Evolutionary conservation across 768 basidiomycete species (phyloP).

Genomic region (Coprinellus micaceus): DNA sequence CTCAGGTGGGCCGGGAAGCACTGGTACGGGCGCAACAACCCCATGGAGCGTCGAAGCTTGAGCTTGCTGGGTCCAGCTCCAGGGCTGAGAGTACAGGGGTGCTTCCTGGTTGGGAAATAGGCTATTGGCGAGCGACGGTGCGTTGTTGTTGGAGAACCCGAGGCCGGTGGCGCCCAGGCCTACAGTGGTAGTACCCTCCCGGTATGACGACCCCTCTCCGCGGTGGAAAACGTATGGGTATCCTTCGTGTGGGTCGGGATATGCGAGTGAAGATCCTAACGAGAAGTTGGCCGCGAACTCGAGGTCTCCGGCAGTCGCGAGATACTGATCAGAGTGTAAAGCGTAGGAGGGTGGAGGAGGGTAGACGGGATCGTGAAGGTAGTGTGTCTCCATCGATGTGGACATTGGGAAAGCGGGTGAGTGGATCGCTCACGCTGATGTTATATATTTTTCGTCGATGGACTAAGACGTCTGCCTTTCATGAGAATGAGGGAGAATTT

Average conservation of each 20-base stretch:
- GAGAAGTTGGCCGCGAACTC: conserved; percentile 41
- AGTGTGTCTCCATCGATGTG: conserved; percentile 36
- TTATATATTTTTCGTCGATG: conserved; percentile 42
- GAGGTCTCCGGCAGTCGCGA: conserved; percentile 30
- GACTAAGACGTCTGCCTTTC: conserved; percentile 37
- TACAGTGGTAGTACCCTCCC: conserved; percentile 8
- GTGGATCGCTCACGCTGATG: conserved; percentile 27
- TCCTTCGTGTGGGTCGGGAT: conserved; percentile 37
- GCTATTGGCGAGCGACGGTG: not conserved
- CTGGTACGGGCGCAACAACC: conserved; percentile 29
- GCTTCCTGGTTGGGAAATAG: conserved; percentile 40
- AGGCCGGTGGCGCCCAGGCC: conserved; percentile 42
- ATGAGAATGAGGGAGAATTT: conserved; percentile 42
- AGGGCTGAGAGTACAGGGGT: conserved; percentile 24
- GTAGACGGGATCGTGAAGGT: conserved; percentile 28
- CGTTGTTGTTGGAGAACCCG: conserved; percentile 34
- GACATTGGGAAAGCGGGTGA: conserved; percentile 32
- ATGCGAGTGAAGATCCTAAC: conserved; percentile 45
- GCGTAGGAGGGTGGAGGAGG: conserved; percentile 15
- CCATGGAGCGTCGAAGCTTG: conserved; percentile 22
- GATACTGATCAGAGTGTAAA: conserved; percentile 27
- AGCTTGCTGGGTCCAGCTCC: conserved; percentile 23
- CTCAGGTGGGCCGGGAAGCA: conserved; percentile 24
- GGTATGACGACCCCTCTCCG: conserved; percentile 25
- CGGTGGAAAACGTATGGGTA: conserved; percentile 40